Evolutionary conservation across 2,329 filamentous ascomycete genomes (phyloP), one percentile per base, ranked within the genome.

Genomic region (Penicillium sclerotigenum): DNA sequence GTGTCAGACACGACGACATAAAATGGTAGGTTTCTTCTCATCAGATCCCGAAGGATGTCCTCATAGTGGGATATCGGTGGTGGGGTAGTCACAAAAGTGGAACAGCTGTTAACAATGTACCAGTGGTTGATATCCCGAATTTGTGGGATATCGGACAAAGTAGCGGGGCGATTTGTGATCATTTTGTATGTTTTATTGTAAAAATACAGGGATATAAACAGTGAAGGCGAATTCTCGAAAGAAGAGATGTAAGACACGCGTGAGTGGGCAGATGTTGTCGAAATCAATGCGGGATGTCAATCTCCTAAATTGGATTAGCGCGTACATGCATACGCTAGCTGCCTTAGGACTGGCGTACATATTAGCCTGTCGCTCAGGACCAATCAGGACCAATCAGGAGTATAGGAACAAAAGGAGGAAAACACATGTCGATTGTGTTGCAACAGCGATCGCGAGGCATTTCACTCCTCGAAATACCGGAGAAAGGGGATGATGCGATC

Each of bases 101-200:
- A 49, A 36, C 37, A 73, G 63, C 33, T 74, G 59, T 76, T 70
- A 48, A 63, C 58, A 31, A 75, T 68, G 56, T 77, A 77, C 64
- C 75, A 63, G 26, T 65, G 65, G 57, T 69, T 69, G 52, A 77
- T 75, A 24, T 59, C 59, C 24, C 63, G 63, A 38, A 76, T 65
- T 46, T 71, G 66, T 34, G 69, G 65, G 37, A 75, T 62, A 63
- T 77, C 71, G 3, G 56, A 47, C 41, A 65, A 53, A 16, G 58
- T 66, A 22, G 69, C 70, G 10, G 70, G 63, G 53, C 72, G 73
- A 62, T 74, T 70, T 22, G 28, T 54, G 0, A 52, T 43, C 59
- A 57, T 63, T 9, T 38, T 33, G 28, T n/a, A n/a, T 10, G 5
- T n/a, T 28, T 37, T 42, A 14, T 8, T 36, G 33, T 20, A 41